phyloP scores from a whole-genome alignment of 2,329 filamentous ascomycete species.

The Aspergillus latus region DNA sequence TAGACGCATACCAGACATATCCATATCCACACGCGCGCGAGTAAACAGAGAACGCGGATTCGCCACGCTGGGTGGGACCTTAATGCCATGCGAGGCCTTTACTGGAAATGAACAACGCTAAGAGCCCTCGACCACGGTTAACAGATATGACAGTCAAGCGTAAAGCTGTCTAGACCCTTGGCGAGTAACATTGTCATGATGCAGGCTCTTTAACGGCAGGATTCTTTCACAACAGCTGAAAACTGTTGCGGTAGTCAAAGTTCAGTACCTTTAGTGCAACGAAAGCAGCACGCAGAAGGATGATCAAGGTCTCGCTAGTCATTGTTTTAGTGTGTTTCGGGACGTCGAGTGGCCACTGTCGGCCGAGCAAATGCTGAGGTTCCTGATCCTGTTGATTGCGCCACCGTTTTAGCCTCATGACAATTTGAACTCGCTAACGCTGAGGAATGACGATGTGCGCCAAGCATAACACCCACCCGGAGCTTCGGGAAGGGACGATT shows the following conservation, averaged over 20 bases:
- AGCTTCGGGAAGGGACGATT: neutral
- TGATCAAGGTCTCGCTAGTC: constrained; percentile 3
- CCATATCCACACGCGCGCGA: neutral
- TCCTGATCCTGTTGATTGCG: constrained; percentile 6
- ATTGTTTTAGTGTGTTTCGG: neutral
- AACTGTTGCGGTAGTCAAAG: too few species aligned
- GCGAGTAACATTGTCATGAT: neutral
- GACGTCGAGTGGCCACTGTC: neutral
- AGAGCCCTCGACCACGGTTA: neutral
- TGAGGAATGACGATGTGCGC: neutral
- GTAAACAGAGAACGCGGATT: neutral
- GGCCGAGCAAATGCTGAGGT: neutral
- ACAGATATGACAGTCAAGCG: constrained; percentile 1
- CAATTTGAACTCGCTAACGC: neutral
- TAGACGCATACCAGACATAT: neutral
- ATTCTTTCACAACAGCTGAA: neutral
- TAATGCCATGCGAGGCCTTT: neutral
- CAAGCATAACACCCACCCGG: constrained; percentile 1
- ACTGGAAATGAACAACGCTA: neutral
- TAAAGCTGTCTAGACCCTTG: neutral
- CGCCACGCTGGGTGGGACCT: neutral
- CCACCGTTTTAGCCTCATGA: neutral
- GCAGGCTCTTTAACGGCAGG: neutral
- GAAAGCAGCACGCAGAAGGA: neutral
- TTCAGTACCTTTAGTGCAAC: too few species aligned